These are phyloP conservation scores for Pestalotiopsis sp. DNA, from an alignment of 2,329 filamentous ascomycete genomes.

Conservation along the genomic window DNA sequence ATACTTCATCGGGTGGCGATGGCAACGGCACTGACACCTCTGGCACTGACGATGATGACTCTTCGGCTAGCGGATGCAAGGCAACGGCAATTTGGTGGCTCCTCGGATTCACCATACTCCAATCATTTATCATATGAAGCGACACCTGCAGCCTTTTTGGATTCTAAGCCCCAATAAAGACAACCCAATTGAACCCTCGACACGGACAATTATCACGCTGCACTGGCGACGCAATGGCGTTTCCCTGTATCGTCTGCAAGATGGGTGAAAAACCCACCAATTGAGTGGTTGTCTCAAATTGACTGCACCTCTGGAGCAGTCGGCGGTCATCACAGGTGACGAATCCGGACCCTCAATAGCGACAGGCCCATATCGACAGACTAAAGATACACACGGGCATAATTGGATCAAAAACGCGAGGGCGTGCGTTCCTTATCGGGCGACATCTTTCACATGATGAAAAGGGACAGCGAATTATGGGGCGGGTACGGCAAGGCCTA, in stretches of 20 bases:
- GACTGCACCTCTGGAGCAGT: background rate
- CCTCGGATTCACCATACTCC: background rate
- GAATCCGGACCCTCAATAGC: background rate
- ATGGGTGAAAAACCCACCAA: background rate
- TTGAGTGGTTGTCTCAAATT: background rate
- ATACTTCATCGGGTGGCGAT: background rate
- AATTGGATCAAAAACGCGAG: background rate
- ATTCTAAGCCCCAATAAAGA: background rate
- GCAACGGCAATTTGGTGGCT: background rate
- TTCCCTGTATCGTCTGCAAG: background rate
- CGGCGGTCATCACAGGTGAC: background rate
- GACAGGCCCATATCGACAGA: background rate
- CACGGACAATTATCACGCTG: background rate
- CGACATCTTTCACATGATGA: background rate
- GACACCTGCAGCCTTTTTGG: background rate
- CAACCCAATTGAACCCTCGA: background rate
- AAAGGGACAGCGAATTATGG: background rate
- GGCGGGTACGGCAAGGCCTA: background rate
- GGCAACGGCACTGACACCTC: background rate
- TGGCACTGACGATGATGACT: background rate
- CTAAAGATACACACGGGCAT: background rate
- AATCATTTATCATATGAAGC: background rate
- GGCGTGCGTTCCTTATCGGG: background rate
- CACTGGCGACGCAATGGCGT: background rate
- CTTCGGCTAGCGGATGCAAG: background rate